Evolutionary conservation across 495 filamentous ascomycete genomes (phyloP), one percentile per base, ranked within the genome.

Genomic region (Podospora sp.): DNA sequence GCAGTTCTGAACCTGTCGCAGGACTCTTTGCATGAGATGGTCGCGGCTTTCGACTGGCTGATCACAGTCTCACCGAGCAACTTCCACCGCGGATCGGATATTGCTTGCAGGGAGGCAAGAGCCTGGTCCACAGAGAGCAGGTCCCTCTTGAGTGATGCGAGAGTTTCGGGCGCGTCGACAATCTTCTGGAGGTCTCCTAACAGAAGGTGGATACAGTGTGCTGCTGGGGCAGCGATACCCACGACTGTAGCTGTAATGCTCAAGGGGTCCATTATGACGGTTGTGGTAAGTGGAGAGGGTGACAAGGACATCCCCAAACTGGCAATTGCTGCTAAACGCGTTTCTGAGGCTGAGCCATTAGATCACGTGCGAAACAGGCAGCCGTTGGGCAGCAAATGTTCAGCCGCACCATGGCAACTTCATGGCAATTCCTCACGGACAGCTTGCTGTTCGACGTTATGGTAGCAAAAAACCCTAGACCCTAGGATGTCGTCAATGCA

Each of bases 121-220:
- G 52, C 52, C 14, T 20, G 52, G 14, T 22, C 52, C 52, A 55
- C 52, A 20, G 24, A 55, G 49, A 52, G 49, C 49, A 52, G 49
- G 49, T 52, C 49, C 18, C 49, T 52, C 49, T 52, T 52, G 49
- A 46, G 40, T 14, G 9, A 14, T 46, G 40, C 40, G 16, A 18
- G 40, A 46, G 40, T 12, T 46, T 75, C 66, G 24, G 76, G 77
- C 14, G 78, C 77, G 71, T 82, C 76, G 60, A 71, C 77, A 46
- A 83, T 71, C 46, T 80, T 65, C 65, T 76, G 65, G 35, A 83
- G 64, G 68, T 81, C 81, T 24, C 70, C 68, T 55, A 75, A 64
- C 35, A 81, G 75, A 26, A 80, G 68, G 40, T 72, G 72, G 61
- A 74, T 74, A 56, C 70, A 71, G 29, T 33, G 29, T 33, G 29